Evolutionary conservation across 176 grass and related monocot species (phyloP).

Genomic region (Olyra latifolia): DNA sequence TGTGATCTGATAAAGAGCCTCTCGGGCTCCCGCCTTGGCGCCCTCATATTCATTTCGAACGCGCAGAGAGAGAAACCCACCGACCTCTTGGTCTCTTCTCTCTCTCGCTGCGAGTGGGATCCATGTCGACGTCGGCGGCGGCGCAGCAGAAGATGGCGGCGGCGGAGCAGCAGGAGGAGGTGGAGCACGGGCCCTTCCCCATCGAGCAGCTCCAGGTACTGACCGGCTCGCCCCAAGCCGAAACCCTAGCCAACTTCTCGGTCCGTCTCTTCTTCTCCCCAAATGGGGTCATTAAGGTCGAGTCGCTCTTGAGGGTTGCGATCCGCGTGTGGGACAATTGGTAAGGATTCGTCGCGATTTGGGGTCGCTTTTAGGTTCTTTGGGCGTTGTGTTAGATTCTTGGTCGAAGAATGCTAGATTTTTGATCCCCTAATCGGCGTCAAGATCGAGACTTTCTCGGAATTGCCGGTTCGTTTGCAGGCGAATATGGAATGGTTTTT

Average conservation of each 20-base stretch:
- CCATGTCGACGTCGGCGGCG: conserved; percentile 53
- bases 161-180: conserved; percentile 58
- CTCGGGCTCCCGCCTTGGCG: neutral
- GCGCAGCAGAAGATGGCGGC: conserved; percentile 56
- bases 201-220: conserved; percentile 80
- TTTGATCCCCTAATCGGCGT: neutral
- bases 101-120: neutral
- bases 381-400: neutral
- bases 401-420: neutral
- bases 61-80: neutral
- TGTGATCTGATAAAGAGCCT: neutral
- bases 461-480: neutral
- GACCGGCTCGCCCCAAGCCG: neutral
- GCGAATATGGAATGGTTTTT: neutral
- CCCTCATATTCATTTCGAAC: conserved; percentile 3
- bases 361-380: neutral
- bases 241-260: conserved; percentile 45
- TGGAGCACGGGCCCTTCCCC: conserved; percentile 80
- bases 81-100: too few species aligned
- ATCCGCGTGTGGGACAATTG: neutral
- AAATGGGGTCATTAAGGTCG: conserved; percentile 8
- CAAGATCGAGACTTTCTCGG: conserved; percentile 5
- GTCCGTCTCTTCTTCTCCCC: neutral
- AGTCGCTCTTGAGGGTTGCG: conserved; percentile 21
- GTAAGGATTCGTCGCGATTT: conserved; percentile 20